These are phyloP conservation scores for Ganoderma sinense DNA, from an alignment of 1,284 basidiomycete species.

Conservation along the genomic window DNA sequence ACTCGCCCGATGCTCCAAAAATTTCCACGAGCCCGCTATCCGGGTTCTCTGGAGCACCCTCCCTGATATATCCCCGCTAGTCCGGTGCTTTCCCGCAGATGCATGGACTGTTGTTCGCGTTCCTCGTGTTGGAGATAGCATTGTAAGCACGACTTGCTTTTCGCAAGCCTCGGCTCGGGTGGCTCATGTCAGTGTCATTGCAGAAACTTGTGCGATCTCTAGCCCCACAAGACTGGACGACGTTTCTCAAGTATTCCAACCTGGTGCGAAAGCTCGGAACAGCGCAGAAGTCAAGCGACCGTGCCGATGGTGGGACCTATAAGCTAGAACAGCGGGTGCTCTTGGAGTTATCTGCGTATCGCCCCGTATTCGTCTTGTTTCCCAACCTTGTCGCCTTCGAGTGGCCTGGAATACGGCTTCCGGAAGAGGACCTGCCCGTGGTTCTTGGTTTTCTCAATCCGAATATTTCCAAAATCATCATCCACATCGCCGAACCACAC, in stretches of 20 bases:
- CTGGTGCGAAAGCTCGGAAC: neutral
- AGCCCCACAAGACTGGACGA: constrained; percentile 1
- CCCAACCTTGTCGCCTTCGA: neutral
- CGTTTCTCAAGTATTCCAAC: constrained; percentile 4
- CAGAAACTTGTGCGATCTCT: neutral
- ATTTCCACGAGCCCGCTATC: constrained; percentile 3
- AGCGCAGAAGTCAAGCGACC: neutral
- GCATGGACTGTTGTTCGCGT: neutral
- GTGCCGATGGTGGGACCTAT: neutral
- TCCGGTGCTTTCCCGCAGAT: constrained; percentile 5
- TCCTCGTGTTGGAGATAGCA: neutral
- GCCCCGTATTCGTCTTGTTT: neutral
- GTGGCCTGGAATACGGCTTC: neutral
- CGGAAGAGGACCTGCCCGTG: neutral
- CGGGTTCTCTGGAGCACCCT: constrained; percentile 1
- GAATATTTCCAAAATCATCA: neutral
- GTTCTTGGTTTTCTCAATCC: neutral
- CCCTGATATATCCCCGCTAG: neutral
- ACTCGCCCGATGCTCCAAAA: neutral
- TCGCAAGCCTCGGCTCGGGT: neutral
- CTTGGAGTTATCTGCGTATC: neutral
- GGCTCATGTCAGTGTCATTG: neutral
- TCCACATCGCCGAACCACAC: neutral
- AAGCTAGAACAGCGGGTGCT: neutral
- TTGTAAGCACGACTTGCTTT: neutral